Percentiles rank a stretch among this genome's conserved stretches.
Evolutionary conservation across 148 eudicot species (phyloP).

Genomic region (Rhododendron kiyosumense): DNA sequence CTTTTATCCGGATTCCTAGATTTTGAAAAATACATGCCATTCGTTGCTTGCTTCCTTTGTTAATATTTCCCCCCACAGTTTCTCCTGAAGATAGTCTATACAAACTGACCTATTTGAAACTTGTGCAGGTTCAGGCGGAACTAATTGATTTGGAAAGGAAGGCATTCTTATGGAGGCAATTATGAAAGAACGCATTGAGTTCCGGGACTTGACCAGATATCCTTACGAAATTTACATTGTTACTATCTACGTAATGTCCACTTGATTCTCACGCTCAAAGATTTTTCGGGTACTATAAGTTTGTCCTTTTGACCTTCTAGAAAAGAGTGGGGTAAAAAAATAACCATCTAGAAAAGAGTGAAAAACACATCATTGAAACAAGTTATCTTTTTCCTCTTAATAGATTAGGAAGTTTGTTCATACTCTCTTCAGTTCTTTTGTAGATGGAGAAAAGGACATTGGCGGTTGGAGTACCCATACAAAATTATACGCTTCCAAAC

Average conservation of each 20-base stretch:
- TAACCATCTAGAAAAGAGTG: too few species aligned
- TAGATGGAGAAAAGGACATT: too few species aligned
- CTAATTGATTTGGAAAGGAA: constrained; percentile 33
- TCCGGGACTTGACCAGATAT: constrained; percentile 30
- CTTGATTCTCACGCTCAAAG: neutral
- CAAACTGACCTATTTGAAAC: neutral
- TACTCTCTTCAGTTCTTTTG: too few species aligned
- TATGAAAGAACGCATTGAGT: constrained; percentile 42
- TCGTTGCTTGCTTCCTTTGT: neutral
- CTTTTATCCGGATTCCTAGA: too few species aligned
- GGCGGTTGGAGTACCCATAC: too few species aligned
- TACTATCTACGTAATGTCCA: neutral
- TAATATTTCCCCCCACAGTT: neutral
- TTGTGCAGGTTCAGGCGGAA: constrained; percentile 44
- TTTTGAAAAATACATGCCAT: too few species aligned
- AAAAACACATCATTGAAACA: too few species aligned
- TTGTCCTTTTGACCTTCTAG: too few species aligned
- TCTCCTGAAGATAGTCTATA: neutral
- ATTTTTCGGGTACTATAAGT: neutral
- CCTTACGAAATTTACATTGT: constrained; percentile 24
- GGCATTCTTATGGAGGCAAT: constrained; percentile 48
- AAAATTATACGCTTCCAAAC: too few species aligned
- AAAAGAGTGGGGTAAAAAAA: too few species aligned
- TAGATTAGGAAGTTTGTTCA: too few species aligned
- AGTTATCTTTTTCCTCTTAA: too few species aligned